Base-by-base conservation (phyloP, 2,329 filamentous ascomycete species). In the Ophiocordyceps robertsii region DNA sequence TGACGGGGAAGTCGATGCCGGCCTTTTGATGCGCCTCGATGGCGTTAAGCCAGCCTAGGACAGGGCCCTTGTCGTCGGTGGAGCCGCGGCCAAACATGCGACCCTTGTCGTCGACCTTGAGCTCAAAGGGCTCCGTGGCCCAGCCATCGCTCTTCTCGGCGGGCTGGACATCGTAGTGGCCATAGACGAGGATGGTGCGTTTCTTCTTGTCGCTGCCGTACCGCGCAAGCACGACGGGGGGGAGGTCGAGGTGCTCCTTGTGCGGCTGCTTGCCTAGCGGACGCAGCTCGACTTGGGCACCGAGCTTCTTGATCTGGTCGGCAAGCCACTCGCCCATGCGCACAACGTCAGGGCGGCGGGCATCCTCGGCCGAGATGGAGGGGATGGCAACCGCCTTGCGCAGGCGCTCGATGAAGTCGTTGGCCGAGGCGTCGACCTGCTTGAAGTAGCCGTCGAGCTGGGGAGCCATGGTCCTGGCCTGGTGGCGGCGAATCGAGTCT, bases 121-220 rank as follows among this genome's bases (percentile, higher is more conserved):
- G 74, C 47, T 84, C 80, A 63, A 96, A 98, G 6, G 92, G 92
- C 62, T 96, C 85, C 3, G 90, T 95, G 42, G 82, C 80, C 92
- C 92, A 98, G 50, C 92, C 92, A 55, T 98, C 92, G 52, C 84
- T 85, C 70, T 84, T 84, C 58, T 89, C 76, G 30, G 92, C 92
- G 24, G 92, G 92, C 68, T 98, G 92, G 31, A 98, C 92, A 61
- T 98, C 92, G 69, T 98, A 98, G 71, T 98, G 92, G 39, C 92
- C 92, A 59, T 98, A 98, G 38, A 98, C 87, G 47, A 98, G 74
- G 52, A 98, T 92, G 31, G 89, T 96, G 46, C 85, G 79, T 77
- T 96, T 98, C 63, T 77, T 86, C 64, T 84, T 81, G 63, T 96
- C 89, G 63, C 78, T 85, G 52, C 92, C 89, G 63, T 96, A 96